phyloP scores from a whole-genome alignment of 495 filamentous ascomycete genomes.

The Talaromyces ruber region DNA sequence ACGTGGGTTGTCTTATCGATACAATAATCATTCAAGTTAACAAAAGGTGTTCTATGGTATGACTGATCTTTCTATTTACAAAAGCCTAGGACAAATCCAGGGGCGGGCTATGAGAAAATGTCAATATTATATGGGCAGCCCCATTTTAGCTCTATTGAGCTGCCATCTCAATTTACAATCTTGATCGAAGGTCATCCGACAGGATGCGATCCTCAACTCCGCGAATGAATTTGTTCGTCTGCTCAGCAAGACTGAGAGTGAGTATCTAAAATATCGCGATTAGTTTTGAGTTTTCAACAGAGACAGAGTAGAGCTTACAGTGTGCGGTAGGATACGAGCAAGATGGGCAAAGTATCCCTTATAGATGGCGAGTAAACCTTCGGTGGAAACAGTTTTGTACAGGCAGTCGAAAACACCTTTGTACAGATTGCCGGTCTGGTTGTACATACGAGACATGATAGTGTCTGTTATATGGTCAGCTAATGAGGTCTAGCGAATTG shows the following conservation, averaged over 20 bases:
- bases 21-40: neutral
- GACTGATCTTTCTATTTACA: neutral
- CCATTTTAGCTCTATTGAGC: neutral
- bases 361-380: slow-evolving; percentile 90
- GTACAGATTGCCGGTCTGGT: slow-evolving; percentile 96
- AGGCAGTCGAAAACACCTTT: slow-evolving; percentile 86
- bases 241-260: slow-evolving; percentile 88
- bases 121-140: neutral
- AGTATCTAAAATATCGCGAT: slow-evolving; percentile 48
- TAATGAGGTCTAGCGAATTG: neutral
- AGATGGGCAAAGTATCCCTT: slow-evolving; percentile 97
- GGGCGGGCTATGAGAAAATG: neutral
- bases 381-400: slow-evolving; percentile 80
- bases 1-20: neutral
- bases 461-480: slow-evolving; percentile 54
- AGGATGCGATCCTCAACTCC: slow-evolving; percentile 64
- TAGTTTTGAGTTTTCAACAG: neutral
- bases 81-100: neutral
- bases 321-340: slow-evolving; percentile 90
- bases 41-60: neutral
- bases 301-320: slow-evolving; percentile 36
- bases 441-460: slow-evolving; percentile 98
- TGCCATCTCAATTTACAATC: slow-evolving; percentile 24
- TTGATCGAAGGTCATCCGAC: slow-evolving; percentile 37
- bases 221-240: slow-evolving; percentile 87